Evolutionary conservation across 768 basidiomycete species (phyloP).

Genomic region (Phanerodontia chrysosporium): DNA sequence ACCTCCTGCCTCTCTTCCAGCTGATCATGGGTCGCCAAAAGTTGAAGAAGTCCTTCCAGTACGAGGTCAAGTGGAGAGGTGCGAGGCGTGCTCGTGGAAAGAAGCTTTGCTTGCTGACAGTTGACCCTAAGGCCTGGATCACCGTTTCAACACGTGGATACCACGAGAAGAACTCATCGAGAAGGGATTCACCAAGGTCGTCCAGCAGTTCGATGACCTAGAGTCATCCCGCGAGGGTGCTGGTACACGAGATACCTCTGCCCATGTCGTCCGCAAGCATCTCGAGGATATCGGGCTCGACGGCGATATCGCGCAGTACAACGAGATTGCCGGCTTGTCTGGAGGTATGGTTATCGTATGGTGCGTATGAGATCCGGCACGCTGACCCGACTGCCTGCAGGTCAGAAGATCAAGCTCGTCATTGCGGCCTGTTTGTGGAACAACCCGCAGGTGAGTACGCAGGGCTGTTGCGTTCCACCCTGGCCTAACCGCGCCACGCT

Average conservation of each 20-base stretch:
- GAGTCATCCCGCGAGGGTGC: conserved; percentile 96
- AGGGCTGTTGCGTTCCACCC: conserved; percentile 4
- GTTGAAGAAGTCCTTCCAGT: conserved; percentile 91
- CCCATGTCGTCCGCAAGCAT: conserved; percentile 81
- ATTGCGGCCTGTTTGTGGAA: conserved; percentile 96
- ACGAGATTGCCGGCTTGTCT: conserved; percentile 90
- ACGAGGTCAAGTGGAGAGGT: conserved; percentile 84
- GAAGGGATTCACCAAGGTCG: conserved; percentile 85
- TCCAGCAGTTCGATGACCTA: conserved; percentile 94
- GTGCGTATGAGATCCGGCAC: neutral
- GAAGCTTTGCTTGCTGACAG: neutral
- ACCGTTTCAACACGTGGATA: conserved; percentile 89
- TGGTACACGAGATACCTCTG: conserved; percentile 81
- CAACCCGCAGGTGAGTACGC: conserved; percentile 71
- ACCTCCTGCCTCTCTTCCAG: conserved; percentile 31
- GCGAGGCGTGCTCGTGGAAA: neutral
- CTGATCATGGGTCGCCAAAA: conserved; percentile 93
- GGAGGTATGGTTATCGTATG: conserved; percentile 58
- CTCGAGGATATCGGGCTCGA: conserved; percentile 94
- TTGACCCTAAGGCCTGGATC: conserved; percentile 48
- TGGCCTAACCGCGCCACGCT: conserved; percentile 1
- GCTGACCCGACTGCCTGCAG: conserved; percentile 31
- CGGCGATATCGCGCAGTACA: conserved; percentile 97
- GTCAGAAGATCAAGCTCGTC: conserved; percentile 96
- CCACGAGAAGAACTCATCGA: conserved; percentile 79